Evolutionary conservation across 2,329 filamentous ascomycete species (phyloP), one percentile per base, ranked within the genome.

Genomic region (Cercospora sp.): DNA sequence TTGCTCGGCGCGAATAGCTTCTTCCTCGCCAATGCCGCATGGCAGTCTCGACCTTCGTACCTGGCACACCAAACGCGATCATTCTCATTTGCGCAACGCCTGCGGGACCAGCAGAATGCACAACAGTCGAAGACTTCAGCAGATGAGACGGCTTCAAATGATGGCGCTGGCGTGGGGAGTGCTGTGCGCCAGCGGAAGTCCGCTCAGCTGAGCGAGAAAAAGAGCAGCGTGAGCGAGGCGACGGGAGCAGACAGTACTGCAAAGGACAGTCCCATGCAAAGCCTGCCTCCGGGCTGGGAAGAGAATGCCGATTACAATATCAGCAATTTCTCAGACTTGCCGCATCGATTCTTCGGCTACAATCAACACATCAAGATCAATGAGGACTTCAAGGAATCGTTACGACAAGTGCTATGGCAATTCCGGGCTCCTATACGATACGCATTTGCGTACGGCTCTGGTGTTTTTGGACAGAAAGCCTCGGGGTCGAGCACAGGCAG

Each of bases 341-440:
- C 92, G 2, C 89, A 91, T 72, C 86, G 87, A 70, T 89, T 91
- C 74, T 98, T 98, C 74, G 95, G 95, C 16, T 90, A 94, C 74
- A 99, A 99, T 75, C 95, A 99, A 80, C 92, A 98, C 81, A 97
- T 98, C 85, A 86, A 93, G 69, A 96, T 98, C 77, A 96, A 98
- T 78, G 89, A 93, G 77, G 94, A 98, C 79, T 95, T 98, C 80
- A 97, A 97, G 77, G 91, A 97, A 80, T 90, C 90, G 12, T 81
- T 99, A 75, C 89, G 94, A 64, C 88, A 93, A 75, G 91, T 98
- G 71, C 84, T 97, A 24, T 95, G 93, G 87, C 88, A 96, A 76
- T 98, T 99, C 80, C 87, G 90, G 62, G 94, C 95, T 0, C 94
- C 95, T 0, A 97, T 99, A 73, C 89, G 94, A 66, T 98, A 98